Base-by-base conservation (phyloP, 306 rosid species). In the Dalbergia cultrata region DNA sequence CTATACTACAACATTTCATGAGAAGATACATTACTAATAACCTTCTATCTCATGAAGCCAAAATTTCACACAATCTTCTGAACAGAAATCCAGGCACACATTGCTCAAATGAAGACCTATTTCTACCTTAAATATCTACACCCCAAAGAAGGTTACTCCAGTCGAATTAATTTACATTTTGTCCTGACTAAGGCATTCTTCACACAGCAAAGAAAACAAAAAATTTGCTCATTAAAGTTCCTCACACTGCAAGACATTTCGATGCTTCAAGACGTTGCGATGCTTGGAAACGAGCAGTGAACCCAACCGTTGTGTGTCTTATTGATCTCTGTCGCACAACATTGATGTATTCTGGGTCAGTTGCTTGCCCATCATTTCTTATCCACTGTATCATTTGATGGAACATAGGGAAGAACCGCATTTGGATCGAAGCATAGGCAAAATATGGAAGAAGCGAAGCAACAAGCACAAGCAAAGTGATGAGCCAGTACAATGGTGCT, bases 331-430 rank as follows among this genome's bases (percentile, higher is more conserved):
- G 97, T n/a, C 97, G 76, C 26, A 91, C 97, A 67, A 90, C 26
- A 8, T 86, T 31, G 82, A 91, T 87, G 74, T 80, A 95, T 79
- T 92, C 97, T 0, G 83, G 95, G 53, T 90, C 95, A 61, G 84
- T 67, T 5, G 82, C 84, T 13, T 85, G 87, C 9, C 97, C 94
- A 9, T 95, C 99, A 6, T 75, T 78, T 59, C 86, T 50, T 59
- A 93, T 95, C 95, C 93, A 90, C 70, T 91, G 92, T 69, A 89
- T 85, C 97, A 91, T 93, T 72, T 95, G 97, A 87, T 95, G 94
- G 57, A 85, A 86, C 90, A 83, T 82, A 1, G 99, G 99, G 90
- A 90, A 91, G 81, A 95, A 95, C 16, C 93, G 82, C 89, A 86
- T 78, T 78, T 92, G 99, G 78, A 95, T 67, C 0, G 97, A 77